Conservation (phyloP, 805 yeast species). For the Jamesozyma hellenica region DNA sequence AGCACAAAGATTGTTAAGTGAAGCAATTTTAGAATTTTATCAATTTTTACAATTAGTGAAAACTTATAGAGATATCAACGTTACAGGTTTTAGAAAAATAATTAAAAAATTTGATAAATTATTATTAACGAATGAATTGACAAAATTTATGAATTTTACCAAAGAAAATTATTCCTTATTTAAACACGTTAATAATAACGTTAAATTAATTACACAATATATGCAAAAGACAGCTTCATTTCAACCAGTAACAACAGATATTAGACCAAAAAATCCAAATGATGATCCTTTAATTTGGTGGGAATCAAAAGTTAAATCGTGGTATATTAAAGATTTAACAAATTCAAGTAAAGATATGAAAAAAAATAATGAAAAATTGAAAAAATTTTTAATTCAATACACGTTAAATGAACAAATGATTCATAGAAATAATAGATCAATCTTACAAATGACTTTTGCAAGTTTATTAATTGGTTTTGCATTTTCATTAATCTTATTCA, state of each 20-base stretch:
- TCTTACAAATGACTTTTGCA: slow-evolving; percentile 41
- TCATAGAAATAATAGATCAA: slow-evolving; percentile 27
- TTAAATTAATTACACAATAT: slow-evolving; percentile 19
- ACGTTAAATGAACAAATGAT: slow-evolving; percentile 27
- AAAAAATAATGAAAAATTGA: slow-evolving; percentile 20
- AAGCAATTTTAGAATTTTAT: slow-evolving; percentile 27
- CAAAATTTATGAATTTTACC: slow-evolving; percentile 20
- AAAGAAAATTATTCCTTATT: slow-evolving; percentile 20
- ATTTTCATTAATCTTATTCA: slow-evolving; percentile 55
- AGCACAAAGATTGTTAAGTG: slow-evolving; percentile 13
- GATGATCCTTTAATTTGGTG: slow-evolving; percentile 25
- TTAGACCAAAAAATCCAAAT: slow-evolving; percentile 13
- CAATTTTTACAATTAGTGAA: slow-evolving; percentile 26
- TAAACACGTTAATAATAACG: slow-evolving; percentile 19
- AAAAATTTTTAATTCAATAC: slow-evolving; percentile 23
- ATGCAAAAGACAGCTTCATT: slow-evolving; percentile 16
- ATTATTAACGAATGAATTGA: slow-evolving; percentile 20
- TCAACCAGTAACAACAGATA: slow-evolving; percentile 8
- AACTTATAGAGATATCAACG: slow-evolving; percentile 57
- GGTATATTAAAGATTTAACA: slow-evolving; percentile 31
- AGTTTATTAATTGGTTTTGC: slow-evolving; percentile 67
- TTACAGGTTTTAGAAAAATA: slow-evolving; percentile 83
- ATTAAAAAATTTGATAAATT: slow-evolving; percentile 81
- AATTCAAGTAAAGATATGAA: slow-evolving; percentile 21
- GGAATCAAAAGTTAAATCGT: slow-evolving; percentile 29